A percentile compares a stretch with the other conserved stretches of the same genome.
Evolutionary conservation across 1,284 basidiomycete genomes (phyloP).

Genomic region (Boletus putidus): DNA sequence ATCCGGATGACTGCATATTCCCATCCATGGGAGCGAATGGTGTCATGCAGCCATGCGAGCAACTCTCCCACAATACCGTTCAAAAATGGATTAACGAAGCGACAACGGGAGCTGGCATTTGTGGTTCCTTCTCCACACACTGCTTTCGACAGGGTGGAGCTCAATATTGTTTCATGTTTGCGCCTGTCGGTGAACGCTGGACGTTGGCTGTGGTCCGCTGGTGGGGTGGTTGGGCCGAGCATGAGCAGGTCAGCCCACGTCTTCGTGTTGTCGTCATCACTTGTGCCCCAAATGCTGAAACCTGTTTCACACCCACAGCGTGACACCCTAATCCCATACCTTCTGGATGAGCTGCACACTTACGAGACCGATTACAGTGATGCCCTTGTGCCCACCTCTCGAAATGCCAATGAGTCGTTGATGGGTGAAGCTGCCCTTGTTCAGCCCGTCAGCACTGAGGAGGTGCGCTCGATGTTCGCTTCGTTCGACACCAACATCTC

Average conservation of each 20-base stretch:
- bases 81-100: not conserved
- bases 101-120: not conserved
- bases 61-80: not conserved
- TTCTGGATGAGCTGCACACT: conserved; percentile 35
- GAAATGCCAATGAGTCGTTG: not conserved
- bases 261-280: no score
- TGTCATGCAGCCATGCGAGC: not conserved
- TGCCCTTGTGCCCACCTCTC: not conserved
- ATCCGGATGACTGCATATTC: not conserved
- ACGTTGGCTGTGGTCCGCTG: not conserved
- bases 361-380: conserved; percentile 27
- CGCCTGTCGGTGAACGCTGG: not conserved
- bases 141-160: not conserved
- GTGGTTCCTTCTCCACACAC: not conserved
- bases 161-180: not conserved
- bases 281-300: no score
- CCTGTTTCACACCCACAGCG: no score
- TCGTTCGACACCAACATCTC: not conserved
- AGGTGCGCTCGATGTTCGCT: not conserved
- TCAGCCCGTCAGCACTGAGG: not conserved
- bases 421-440: not conserved
- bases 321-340: conserved; percentile 38
- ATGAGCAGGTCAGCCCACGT: not conserved
- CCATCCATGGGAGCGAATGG: not conserved
- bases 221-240: not conserved